These are phyloP conservation scores for Pestalotiopsis sp. DNA, from an alignment of 2,329 filamentous ascomycete genomes.

Conservation along the genomic window DNA sequence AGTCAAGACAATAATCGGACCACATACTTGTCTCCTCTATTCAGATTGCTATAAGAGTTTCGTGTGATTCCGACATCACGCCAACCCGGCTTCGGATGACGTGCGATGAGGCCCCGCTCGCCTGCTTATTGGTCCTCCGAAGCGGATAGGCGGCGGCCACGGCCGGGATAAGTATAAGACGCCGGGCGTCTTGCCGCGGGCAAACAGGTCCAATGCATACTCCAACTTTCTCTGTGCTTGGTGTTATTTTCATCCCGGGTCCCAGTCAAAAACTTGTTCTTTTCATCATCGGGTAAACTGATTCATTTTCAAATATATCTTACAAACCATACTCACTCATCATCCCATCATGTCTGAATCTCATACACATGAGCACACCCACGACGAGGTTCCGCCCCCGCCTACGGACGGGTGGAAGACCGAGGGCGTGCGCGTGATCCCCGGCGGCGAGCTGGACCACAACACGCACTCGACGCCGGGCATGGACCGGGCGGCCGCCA, in stretches of 20 bases:
- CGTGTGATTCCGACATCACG: constrained; percentile 1
- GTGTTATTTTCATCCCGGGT: not conserved
- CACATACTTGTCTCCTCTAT: not conserved
- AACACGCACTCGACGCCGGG: constrained; percentile 46
- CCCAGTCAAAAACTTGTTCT: not conserved
- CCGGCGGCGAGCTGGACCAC: constrained; percentile 39
- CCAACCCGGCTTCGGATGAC: constrained; percentile 13
- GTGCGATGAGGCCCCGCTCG: constrained; percentile 7
- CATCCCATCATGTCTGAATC: constrained; percentile 4
- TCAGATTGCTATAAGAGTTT: not conserved
- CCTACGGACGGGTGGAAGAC: constrained; percentile 37
- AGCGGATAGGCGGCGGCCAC: constrained; percentile 1
- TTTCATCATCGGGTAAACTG: not conserved
- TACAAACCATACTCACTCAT: not conserved
- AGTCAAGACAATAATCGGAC: not conserved
- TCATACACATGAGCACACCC: not conserved
- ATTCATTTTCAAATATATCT: not conserved
- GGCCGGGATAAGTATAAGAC: constrained; percentile 6
- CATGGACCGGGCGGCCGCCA: constrained; percentile 46
- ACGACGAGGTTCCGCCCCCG: constrained; percentile 10
- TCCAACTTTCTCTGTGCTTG: not conserved
- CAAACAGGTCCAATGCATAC: not conserved
- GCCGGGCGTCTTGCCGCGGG: not conserved
- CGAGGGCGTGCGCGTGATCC: constrained; percentile 44
- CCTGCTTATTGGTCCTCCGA: not conserved